These are phyloP conservation scores for Cudoniella acicularis DNA, from an alignment of 495 filamentous ascomycete species.

Conservation along the genomic window DNA sequence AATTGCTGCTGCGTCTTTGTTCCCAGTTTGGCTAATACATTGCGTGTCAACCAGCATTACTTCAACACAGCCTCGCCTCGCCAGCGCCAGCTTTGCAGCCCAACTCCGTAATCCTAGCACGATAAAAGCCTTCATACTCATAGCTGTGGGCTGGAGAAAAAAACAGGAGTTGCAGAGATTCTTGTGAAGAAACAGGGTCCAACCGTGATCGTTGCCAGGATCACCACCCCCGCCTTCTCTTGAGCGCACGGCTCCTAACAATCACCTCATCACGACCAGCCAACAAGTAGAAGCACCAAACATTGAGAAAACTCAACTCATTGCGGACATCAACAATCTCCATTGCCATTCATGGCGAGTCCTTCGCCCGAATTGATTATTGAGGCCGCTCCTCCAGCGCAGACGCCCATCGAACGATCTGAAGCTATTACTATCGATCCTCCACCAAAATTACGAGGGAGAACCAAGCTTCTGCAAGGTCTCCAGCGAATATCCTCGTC, in stretches of 20 bases:
- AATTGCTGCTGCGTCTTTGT: too few relatives aligned
- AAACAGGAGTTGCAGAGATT: too few relatives aligned
- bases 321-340: neutral
- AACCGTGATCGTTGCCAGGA: too few relatives aligned
- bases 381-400: slow-evolving; percentile 5
- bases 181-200: too few relatives aligned
- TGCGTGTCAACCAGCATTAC: too few relatives aligned
- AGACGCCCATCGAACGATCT: slow-evolving; percentile 19
- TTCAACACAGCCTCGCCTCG: too few relatives aligned
- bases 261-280: neutral
- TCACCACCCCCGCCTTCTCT: neutral
- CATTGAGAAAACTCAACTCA: neutral
- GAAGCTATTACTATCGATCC: slow-evolving; percentile 38
- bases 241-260: neutral
- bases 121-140: too few relatives aligned
- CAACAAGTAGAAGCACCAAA: neutral
- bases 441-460: slow-evolving; percentile 64
- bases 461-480: slow-evolving; percentile 69
- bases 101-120: too few relatives aligned
- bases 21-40: too few relatives aligned
- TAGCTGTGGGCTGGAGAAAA: too few relatives aligned
- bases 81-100: too few relatives aligned
- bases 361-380: slow-evolving; percentile 14
- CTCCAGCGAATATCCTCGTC: slow-evolving; percentile 89
- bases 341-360: slow-evolving; percentile 19